Percentiles rank a stretch among this genome's conserved stretches.
These are phyloP conservation scores for Lactuca sativa DNA, from an alignment of 129 eudicot species.

Conservation along the genomic window DNA sequence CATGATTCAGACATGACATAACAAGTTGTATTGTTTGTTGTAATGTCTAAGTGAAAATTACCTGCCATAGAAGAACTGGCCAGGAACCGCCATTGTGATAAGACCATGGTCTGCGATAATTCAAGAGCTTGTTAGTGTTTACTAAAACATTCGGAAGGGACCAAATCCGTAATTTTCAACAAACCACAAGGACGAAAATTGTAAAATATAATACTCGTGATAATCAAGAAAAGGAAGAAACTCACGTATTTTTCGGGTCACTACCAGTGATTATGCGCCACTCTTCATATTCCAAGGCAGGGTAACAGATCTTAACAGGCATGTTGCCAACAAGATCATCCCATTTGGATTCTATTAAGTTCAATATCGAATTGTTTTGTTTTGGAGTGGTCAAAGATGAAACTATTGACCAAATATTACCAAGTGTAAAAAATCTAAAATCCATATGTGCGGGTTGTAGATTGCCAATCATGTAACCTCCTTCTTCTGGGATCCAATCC, in stretches of 20 bases:
- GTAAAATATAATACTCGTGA: background rate
- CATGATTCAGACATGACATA: background rate
- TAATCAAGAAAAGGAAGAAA: background rate
- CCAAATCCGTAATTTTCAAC: constrained; percentile 2
- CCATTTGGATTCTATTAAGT: constrained; percentile 89
- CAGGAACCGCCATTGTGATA: constrained; percentile 99
- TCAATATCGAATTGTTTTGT: constrained; percentile 69
- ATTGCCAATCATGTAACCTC: constrained; percentile 94
- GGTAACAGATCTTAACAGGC: constrained; percentile 91
- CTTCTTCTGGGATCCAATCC: constrained; percentile 97
- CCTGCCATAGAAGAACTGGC: constrained; percentile 99
- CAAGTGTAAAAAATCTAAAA: constrained; percentile 95
- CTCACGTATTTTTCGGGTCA: constrained; percentile 98
- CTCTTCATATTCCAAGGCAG: constrained; percentile 91
- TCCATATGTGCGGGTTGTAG: constrained; percentile 99
- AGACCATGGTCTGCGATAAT: constrained; percentile 88
- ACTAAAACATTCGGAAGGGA: background rate
- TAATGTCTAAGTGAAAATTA: constrained; percentile 17
- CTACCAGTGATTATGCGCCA: constrained; percentile 99
- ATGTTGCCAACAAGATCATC: constrained; percentile 82
- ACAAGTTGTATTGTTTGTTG: too few relatives aligned
- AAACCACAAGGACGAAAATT: background rate
- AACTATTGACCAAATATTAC: constrained; percentile 86
- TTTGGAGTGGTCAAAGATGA: constrained; percentile 95
- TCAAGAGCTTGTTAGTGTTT: constrained; percentile 2